Evolutionary conservation across 1,139 yeast genomes (phyloP), one percentile per base, ranked within the genome.

Genomic region (Lodderomyces pseudojiufengensis): DNA sequence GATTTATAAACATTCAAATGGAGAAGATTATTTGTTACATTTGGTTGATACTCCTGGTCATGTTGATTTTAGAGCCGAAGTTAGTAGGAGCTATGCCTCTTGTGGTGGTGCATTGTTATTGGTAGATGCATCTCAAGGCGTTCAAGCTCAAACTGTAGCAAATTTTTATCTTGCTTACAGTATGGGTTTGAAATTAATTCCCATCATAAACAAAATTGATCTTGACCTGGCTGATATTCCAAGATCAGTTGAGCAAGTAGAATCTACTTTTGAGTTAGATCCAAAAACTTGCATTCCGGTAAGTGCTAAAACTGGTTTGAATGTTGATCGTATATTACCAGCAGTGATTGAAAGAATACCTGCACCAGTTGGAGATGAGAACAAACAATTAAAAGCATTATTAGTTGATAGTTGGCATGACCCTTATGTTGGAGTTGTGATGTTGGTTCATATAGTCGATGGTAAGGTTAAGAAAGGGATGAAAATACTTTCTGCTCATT

Each of bases 371-470:
- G 95, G 95, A 1, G 59, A 65, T 11, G 44, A 57, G 0, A 50
- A 55, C 1, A 61, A 59, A 3, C 95, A 95, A 0, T 67, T 90
- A 40, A 73, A 87, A 48, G 85, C 90, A 1, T 70, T 92, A 35
- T 65, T 92, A 37, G 95, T 92, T 8, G 98, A 92, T 56, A 90
- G 97, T 3, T 92, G 98, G 98, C 94, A 88, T 55, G 97, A 92
- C 55, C 74, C 87, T 3, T 92, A 87, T 50, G 75, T 86, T 5
- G 98, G 98, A 2, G 97, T 92, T n/a, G 88, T 92, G 3, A 71
- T 90, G 65, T 63, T 92, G 35, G 84, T 92, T 1, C 78, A 86
- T 51, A 76, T 90, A 6, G 95, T 83, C 3, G 97, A 90, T 57
- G 98, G 98, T 1, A 54, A 60, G 5, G 64, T 90, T 13, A 74